Base-by-base conservation (phyloP, 805 yeast species). In the Kluyveromyces nonfermentans region DNA sequence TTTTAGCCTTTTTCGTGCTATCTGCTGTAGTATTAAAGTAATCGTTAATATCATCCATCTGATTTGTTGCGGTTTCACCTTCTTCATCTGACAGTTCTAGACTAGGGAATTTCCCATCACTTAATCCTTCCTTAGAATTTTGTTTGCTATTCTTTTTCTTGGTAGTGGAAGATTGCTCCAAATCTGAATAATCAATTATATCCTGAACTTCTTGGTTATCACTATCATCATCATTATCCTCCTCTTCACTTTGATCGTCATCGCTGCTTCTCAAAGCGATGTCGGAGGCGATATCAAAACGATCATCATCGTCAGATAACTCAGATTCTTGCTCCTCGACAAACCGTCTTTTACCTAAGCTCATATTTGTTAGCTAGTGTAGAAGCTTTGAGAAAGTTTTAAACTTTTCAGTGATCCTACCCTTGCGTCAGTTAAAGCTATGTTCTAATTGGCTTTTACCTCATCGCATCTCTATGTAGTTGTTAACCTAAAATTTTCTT, bases 271-370 rank as follows among this genome's bases (percentile, higher is more conserved):
- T 67, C 32, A 77, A 55, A 0, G 80, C 82, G 43, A 83, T 70
- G 42, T 76, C 70, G 15, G 75, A 68, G 19, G 84, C 82, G 53
- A 82, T 82, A 57, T 82, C 87, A 55, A 66, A 73, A 5, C 19
- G 51, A n/a, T 37, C 42, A 30, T 50, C 57, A 5, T 69, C 78
- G 46, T 72, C 78, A 52, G 46, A 42, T 17, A 42, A 33, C 7
- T 19, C 35, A 21, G 32, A 42, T 17, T 48, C 52, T 19, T 43
- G 46, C 15, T 25, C 30, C 30, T 25, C 30, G 3, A 10, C 12
- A 25, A 25, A 25, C 30, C 7, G 9, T 25, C 30, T 25, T 25
- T 25, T 25, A 25, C 30, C 30, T 25, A 25, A 20, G 19, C 30
- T 35, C 52, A 49, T 47, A n/a, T n/a, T 35, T 17, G n/a, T 18